Percentiles rank a stretch among this genome's conserved stretches.
Conservation (phyloP, 345 rosid genomes). For the Barbarea vulgaris region DNA sequence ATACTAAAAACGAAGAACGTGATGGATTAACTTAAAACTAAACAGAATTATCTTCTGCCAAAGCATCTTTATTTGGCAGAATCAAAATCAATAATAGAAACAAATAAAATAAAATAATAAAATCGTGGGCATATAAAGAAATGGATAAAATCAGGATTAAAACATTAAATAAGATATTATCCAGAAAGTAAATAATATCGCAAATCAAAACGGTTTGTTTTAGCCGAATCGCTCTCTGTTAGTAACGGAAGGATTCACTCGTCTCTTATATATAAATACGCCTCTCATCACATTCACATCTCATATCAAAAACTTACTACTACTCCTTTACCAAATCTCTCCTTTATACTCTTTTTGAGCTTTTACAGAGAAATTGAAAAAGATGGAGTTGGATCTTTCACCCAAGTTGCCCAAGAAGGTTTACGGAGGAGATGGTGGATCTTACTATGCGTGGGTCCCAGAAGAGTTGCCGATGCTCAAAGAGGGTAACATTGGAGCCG, state of each 20-base stretch:
- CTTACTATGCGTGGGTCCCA: conserved; percentile 81
- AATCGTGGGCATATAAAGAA: conserved; percentile 12
- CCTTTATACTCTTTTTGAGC: conserved; percentile 3
- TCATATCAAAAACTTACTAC: not conserved
- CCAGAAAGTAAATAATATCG: not conserved
- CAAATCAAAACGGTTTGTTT: not conserved
- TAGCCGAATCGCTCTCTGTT: not conserved
- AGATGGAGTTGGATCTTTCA: conserved; percentile 81
- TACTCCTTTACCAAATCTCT: not conserved
- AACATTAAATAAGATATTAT: conserved; percentile 15
- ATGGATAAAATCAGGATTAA: not conserved
- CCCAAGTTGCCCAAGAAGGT: conserved; percentile 73
- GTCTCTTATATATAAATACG: not conserved
- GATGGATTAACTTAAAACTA: not conserved
- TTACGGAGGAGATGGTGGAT: conserved; percentile 75
- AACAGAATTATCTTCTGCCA: not conserved
- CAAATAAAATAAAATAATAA: not conserved
- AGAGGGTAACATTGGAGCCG: conserved; percentile 83
- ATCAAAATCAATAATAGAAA: conserved; percentile 19
- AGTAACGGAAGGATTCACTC: conserved; percentile 11
- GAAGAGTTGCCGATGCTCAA: conserved; percentile 76
- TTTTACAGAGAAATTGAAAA: not conserved
- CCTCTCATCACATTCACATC: conserved; percentile 11
- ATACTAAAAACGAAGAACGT: conserved; percentile 9
- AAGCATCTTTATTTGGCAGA: conserved; percentile 22